These are phyloP conservation scores for Glebionis coronaria DNA, from an alignment of 129 eudicot species.

Conservation along the genomic window DNA sequence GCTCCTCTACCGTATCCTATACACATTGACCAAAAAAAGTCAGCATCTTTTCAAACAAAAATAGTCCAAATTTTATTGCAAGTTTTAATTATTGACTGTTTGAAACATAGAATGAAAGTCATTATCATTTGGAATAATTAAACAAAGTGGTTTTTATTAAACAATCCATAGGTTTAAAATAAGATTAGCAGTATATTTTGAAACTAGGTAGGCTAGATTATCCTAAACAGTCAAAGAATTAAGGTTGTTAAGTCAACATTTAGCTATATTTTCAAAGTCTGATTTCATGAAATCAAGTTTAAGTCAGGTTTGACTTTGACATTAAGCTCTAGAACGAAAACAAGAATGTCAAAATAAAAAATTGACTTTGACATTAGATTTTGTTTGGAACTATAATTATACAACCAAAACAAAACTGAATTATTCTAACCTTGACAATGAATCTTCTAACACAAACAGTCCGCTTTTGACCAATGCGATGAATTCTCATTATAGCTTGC, in stretches of 20 bases:
- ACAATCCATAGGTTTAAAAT: conserved; percentile 2
- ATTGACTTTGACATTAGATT: conserved; percentile 17
- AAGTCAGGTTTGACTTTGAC: conserved; percentile 22
- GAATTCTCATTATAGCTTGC: conserved; percentile 90
- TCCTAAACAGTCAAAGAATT: background rate
- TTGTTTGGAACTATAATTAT: conserved; percentile 6
- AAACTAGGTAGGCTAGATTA: background rate
- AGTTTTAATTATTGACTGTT: background rate
- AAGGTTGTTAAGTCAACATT: conserved; percentile 5
- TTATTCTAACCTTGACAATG: conserved; percentile 59
- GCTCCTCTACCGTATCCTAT: conserved; percentile 76
- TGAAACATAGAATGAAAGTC: conserved; percentile 8
- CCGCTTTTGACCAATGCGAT: conserved; percentile 83
- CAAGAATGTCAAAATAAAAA: conserved; percentile 21
- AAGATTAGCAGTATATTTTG: background rate
- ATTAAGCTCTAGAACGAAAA: background rate
- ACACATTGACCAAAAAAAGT: background rate
- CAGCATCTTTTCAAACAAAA: background rate
- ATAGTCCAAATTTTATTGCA: background rate
- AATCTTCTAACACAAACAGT: conserved; percentile 87
- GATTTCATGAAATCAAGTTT: background rate
- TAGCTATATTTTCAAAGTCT: background rate
- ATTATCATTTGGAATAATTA: background rate
- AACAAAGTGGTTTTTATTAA: conserved; percentile 1
- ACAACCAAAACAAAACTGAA: background rate